phyloP scores from a whole-genome alignment of 179 eudicot genomes.

The Vitellaria paradoxa region DNA sequence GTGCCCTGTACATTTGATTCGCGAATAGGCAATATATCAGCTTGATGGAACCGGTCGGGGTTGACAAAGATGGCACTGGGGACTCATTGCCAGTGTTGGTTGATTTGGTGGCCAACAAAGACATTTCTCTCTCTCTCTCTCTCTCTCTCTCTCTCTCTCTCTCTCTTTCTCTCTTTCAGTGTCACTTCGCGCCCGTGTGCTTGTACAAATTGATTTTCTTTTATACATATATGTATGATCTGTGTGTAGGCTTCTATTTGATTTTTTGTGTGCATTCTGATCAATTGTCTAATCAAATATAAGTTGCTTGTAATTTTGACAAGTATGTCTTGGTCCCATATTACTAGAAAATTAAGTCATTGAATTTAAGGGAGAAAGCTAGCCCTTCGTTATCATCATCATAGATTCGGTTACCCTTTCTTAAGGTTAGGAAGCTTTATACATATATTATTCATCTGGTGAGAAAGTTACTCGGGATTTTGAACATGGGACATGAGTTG shows the following conservation, averaged over 20 bases:
- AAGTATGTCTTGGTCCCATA: neutral
- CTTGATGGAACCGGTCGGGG: constrained; percentile 25
- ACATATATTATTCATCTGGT: neutral
- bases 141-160: too few species aligned
- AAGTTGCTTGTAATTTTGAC: too few species aligned
- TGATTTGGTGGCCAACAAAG: constrained; percentile 27
- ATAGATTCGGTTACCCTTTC: neutral
- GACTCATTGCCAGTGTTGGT: constrained; percentile 17
- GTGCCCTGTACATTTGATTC: constrained; percentile 6
- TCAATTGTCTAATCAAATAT: neutral
- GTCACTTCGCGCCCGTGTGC: too few species aligned
- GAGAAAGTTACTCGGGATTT: too few species aligned
- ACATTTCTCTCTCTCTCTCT: neutral
- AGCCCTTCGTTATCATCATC: neutral
- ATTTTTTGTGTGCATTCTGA: neutral
- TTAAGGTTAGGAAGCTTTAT: neutral
- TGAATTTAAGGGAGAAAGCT: neutral
- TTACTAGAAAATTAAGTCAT: neutral
- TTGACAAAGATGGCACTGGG: neutral
- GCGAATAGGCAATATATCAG: neutral
- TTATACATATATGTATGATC: neutral
- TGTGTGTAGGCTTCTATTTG: neutral
- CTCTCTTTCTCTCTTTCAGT: too few species aligned
- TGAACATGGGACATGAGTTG: too few species aligned
- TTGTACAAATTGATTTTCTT: too few species aligned